Percentiles rank a stretch among this genome's conserved stretches.
phyloP scores from a whole-genome alignment of 192 early-diverging fungal species.

The Mortierella antarctica region DNA sequence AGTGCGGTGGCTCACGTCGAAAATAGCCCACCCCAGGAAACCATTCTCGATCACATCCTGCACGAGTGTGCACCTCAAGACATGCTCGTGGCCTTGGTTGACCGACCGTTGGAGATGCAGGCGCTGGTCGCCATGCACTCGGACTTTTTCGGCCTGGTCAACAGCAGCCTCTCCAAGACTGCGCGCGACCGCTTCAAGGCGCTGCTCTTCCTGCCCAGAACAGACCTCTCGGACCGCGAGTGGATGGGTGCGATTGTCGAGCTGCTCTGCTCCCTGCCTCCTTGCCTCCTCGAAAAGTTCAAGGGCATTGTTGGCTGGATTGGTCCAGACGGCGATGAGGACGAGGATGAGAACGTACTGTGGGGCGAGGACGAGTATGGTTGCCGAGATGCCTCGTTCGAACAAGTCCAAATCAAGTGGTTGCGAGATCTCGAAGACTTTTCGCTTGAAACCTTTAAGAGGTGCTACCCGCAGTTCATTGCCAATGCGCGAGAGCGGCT shows the following conservation, averaged over 20 bases:
- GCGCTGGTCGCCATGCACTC: constrained; percentile 45
- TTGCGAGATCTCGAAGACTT: constrained; percentile 33
- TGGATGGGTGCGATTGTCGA: constrained; percentile 29
- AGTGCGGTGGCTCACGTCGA: background rate
- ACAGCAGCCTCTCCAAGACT: constrained; percentile 11
- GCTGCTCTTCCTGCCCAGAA: constrained; percentile 20
- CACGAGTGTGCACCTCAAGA: constrained; percentile 23
- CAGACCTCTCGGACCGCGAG: constrained; percentile 15
- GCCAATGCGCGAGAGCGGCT: constrained; percentile 36
- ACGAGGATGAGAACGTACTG: background rate
- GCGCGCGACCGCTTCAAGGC: constrained; percentile 6
- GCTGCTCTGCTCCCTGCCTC: background rate
- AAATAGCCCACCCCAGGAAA: constrained; percentile 23
- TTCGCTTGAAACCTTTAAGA: constrained; percentile 20
- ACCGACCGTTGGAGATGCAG: constrained; percentile 32
- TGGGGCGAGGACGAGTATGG: constrained; percentile 40
- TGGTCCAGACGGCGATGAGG: constrained; percentile 14
- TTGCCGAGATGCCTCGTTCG: constrained; percentile 36
- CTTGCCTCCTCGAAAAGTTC: constrained; percentile 43
- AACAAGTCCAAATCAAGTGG: constrained; percentile 51
- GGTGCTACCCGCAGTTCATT: constrained; percentile 48
- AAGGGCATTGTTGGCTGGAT: constrained; percentile 48
- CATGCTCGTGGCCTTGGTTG: constrained; percentile 40
- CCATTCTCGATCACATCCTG: constrained; percentile 13
- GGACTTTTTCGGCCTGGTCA: constrained; percentile 36